A percentile compares a stretch with the other conserved stretches of the same genome.
Conservation (phyloP, 257 asterid genomes). For the Solanum dulcamara region DNA sequence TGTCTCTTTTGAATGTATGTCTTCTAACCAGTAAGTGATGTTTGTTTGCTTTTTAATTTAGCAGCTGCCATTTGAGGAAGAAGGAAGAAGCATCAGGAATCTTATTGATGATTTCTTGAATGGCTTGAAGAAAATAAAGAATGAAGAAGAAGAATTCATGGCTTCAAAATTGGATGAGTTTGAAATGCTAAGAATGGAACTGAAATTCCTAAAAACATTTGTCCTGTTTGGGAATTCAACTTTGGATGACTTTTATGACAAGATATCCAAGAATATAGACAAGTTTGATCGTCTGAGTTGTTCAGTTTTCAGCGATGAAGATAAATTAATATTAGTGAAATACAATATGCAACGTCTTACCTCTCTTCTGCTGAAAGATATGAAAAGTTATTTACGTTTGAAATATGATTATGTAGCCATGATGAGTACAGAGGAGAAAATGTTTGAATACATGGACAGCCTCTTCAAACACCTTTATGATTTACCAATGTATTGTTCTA, state of each 20-base stretch:
- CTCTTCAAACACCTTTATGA: background rate
- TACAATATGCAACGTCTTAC: background rate
- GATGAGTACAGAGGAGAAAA: background rate
- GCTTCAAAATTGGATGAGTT: background rate
- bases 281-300: background rate
- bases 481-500: background rate
- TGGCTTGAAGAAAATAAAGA: background rate
- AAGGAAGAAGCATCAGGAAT: background rate
- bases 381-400: background rate
- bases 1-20: too few relatives aligned
- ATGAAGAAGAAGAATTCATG: background rate
- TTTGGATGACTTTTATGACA: background rate
- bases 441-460: background rate
- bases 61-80: background rate
- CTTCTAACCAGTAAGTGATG: background rate
- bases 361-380: background rate
- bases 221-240: background rate
- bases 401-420: background rate
- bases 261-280: fast-evolving
- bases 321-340: background rate
- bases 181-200: background rate
- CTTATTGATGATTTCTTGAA: background rate
- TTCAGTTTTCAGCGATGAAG: background rate
- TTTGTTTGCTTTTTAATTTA: background rate
- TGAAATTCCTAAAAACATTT: background rate